Conservation (phyloP, 306 rosid species). For the Cyamopsis tetragonoloba region DNA sequence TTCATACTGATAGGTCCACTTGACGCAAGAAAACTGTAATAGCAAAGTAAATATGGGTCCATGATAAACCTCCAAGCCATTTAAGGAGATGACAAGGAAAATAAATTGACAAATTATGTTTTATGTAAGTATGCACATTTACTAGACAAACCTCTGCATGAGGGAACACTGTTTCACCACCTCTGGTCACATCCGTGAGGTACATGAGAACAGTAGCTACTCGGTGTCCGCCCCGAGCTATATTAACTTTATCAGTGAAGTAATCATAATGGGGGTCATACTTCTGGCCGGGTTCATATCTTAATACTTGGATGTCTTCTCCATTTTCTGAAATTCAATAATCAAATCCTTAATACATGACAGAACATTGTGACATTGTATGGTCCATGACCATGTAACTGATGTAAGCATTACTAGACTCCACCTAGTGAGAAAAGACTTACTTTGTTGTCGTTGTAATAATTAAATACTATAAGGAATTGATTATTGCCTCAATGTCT, state of each 20-base stretch:
- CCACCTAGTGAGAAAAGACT: too few relatives aligned
- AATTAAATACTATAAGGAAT: slow-evolving; percentile 16
- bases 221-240: slow-evolving; percentile 89
- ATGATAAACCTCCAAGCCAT: neutral
- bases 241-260: slow-evolving; percentile 85
- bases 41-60: neutral
- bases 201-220: slow-evolving; percentile 95
- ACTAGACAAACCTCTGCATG: slow-evolving; percentile 70
- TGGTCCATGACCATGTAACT: too few relatives aligned
- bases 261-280: slow-evolving; percentile 89
- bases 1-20: neutral
- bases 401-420: too few relatives aligned
- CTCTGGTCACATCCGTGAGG: slow-evolving; percentile 66
- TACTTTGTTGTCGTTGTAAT: too few relatives aligned
- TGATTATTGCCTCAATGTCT: slow-evolving; percentile 7
- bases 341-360: too few relatives aligned
- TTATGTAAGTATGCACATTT: neutral
- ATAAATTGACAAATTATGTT: neutral
- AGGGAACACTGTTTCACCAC: slow-evolving; percentile 98
- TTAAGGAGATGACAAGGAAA: neutral
- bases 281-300: slow-evolving; percentile 94
- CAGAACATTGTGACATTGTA: too few relatives aligned
- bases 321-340: slow-evolving; percentile 81
- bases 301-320: slow-evolving; percentile 88
- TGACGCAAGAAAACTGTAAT: neutral